A percentile compares a stretch with the other conserved stretches of the same genome.
Conservation (phyloP, 75 land plant species). For the Adiantum capillusveneris region DNA sequence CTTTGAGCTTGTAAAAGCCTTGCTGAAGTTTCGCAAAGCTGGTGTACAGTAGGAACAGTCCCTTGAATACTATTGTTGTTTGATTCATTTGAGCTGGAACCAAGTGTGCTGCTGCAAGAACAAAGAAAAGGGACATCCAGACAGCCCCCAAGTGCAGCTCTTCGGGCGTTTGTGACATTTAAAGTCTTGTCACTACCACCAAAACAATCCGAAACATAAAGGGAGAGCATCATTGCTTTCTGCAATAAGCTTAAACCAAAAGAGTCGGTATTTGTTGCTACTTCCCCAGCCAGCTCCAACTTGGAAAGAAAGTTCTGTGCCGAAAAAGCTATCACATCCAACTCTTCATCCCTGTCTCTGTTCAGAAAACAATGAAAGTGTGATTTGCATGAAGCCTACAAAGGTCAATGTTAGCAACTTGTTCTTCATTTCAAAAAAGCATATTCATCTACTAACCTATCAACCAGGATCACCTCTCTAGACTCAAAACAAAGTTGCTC, state of each 20-base stretch:
- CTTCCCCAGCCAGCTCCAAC: constrained; percentile 22
- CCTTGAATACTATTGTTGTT: constrained; percentile 32
- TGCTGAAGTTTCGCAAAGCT: constrained; percentile 67
- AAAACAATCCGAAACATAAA: constrained; percentile 91
- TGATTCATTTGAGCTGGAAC: constrained; percentile 15
- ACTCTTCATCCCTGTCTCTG: constrained; percentile 78
- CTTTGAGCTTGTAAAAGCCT: constrained; percentile 44
- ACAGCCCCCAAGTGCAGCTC: constrained; percentile 55
- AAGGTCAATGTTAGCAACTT: background rate
- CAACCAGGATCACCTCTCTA: constrained; percentile 87
- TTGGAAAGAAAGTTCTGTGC: constrained; percentile 52
- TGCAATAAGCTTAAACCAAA: constrained; percentile 30
- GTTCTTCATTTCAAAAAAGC: background rate
- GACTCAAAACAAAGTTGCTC: constrained; percentile 45
- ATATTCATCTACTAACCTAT: constrained; percentile 47
- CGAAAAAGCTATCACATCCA: constrained; percentile 63
- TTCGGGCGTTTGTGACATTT: constrained; percentile 40
- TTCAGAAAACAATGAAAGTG: background rate
- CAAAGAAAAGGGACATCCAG: constrained; percentile 70
- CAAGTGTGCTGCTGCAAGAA: constrained; percentile 44
- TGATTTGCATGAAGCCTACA: background rate
- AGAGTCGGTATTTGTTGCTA: constrained; percentile 9
- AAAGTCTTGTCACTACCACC: constrained; percentile 81
- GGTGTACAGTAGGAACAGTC: constrained; percentile 26
- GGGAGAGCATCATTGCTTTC: constrained; percentile 66